phyloP scores from a whole-genome alignment of 768 basidiomycete genomes.

The Candolleomyces aberdarensis region DNA sequence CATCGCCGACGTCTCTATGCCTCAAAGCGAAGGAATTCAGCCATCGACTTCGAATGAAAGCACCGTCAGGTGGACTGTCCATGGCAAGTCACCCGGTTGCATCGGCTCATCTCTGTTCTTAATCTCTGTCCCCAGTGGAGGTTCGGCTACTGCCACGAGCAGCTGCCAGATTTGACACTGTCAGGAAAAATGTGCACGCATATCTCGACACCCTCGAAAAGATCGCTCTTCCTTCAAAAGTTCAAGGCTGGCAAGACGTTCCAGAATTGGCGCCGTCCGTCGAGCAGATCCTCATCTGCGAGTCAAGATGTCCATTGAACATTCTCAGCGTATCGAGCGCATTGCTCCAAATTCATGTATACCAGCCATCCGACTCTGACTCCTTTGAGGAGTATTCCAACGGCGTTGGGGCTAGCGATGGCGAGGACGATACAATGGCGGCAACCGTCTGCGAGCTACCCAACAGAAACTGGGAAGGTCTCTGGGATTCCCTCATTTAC shows the following conservation, averaged over 20 bases:
- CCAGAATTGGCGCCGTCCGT: constrained; percentile 70
- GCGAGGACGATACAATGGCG: constrained; percentile 79
- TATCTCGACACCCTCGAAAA: constrained; percentile 59
- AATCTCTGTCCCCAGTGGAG: constrained; percentile 56
- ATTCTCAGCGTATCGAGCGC: constrained; percentile 56
- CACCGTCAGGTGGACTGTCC: constrained; percentile 56
- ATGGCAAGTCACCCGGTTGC: constrained; percentile 39
- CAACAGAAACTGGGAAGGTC: constrained; percentile 76
- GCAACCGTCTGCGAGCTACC: constrained; percentile 91
- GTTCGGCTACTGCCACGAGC: constrained; percentile 70
- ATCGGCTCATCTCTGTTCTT: background rate
- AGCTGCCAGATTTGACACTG: constrained; percentile 72
- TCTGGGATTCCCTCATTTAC: constrained; percentile 94
- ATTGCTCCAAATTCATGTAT: constrained; percentile 80
- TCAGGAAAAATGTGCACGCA: constrained; percentile 59
- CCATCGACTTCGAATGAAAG: background rate
- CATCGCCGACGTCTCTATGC: background rate
- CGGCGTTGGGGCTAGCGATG: constrained; percentile 45
- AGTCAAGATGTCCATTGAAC: constrained; percentile 56
- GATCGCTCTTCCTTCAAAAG: constrained; percentile 64
- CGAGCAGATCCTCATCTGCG: constrained; percentile 72
- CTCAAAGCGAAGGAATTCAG: background rate
- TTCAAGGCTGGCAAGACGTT: constrained; percentile 79
- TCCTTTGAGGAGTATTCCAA: constrained; percentile 73
- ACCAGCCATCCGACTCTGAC: constrained; percentile 71